phyloP scores from a whole-genome alignment of 148 eudicot genomes.

The Chenopodium suecicum region DNA sequence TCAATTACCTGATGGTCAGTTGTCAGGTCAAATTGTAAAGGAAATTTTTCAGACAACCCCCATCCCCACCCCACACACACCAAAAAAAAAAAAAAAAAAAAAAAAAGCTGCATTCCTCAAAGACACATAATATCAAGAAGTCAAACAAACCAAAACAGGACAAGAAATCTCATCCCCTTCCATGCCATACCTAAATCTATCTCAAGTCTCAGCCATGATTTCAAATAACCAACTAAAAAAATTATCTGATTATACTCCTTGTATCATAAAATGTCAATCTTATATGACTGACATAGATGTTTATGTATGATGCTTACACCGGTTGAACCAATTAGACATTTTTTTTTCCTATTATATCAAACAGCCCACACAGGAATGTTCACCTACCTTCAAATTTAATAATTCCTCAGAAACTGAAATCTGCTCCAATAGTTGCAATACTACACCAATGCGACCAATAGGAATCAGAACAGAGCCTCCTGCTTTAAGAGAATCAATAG shows the following conservation, averaged over 20 bases:
- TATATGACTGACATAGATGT: not conserved
- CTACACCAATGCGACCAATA: conserved; percentile 62
- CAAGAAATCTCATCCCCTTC: not conserved
- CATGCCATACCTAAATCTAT: not conserved
- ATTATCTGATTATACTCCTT: not conserved
- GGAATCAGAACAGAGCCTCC: conserved; percentile 87
- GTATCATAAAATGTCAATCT: not conserved
- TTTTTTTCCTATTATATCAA: not conserved
- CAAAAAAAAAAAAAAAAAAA: not conserved
- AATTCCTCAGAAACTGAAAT: conserved; percentile 48
- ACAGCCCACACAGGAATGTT: not conserved
- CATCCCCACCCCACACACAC: no score
- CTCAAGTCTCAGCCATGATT: not conserved
- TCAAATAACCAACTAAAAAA: not conserved
- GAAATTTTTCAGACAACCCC: no score
- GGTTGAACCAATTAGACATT: not conserved
- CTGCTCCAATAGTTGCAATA: conserved; percentile 72
- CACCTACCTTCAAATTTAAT: conserved; percentile 48
- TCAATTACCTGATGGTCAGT: conserved; percentile 13
- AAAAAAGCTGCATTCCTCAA: not conserved
- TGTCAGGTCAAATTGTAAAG: not conserved
- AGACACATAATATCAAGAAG: not conserved
- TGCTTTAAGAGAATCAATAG: conserved; percentile 56
- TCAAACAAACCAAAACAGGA: not conserved
- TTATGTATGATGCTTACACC: not conserved